Conservation (phyloP, 2,329 filamentous ascomycete species). For the Aureobasidium sp. region DNA sequence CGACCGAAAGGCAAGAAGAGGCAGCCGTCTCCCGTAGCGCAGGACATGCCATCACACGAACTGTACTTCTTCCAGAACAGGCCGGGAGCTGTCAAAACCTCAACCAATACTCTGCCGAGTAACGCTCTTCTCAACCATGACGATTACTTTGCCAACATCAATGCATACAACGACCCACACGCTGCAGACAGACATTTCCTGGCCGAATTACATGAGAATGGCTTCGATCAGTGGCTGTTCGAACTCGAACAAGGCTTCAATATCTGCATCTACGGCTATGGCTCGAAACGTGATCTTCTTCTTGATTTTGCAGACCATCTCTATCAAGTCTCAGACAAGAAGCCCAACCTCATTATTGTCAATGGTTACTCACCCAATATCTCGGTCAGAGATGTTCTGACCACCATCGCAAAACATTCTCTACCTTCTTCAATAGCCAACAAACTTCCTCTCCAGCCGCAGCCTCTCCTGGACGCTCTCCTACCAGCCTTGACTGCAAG, state of each 20-base stretch:
- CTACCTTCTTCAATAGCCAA: slow-evolving; percentile 35
- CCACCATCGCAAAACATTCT: slow-evolving; percentile 60
- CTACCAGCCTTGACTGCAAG: slow-evolving; percentile 52
- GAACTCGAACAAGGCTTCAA: slow-evolving; percentile 83
- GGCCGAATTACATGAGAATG: slow-evolving; percentile 66
- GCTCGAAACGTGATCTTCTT: slow-evolving; percentile 73
- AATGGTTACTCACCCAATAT: slow-evolving; percentile 73
- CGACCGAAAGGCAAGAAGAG: slow-evolving; percentile 48
- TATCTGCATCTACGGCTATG: slow-evolving; percentile 85
- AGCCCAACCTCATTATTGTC: slow-evolving; percentile 65
- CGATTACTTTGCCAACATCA: slow-evolving; percentile 72
- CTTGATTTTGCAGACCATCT: slow-evolving; percentile 67
- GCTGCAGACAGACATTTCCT: slow-evolving; percentile 62
- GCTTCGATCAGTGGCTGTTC: slow-evolving; percentile 87
- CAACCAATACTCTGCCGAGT: slow-evolving; percentile 72
- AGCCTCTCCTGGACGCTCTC: slow-evolving; percentile 61
- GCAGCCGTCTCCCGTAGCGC: slow-evolving; percentile 68
- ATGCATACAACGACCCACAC: slow-evolving; percentile 61
- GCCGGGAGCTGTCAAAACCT: slow-evolving; percentile 73
- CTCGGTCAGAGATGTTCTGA: slow-evolving; percentile 62
- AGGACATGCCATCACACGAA: slow-evolving; percentile 77
- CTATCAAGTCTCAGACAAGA: slow-evolving; percentile 39
- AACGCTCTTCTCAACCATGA: slow-evolving; percentile 78
- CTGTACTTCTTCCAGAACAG: slow-evolving; percentile 91
- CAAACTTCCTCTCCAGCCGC: slow-evolving; percentile 57